Evolutionary conservation across 352 stramenopile species (phyloP), one percentile per base, ranked within the genome.

Genomic region (Pythium dissotocum): DNA sequence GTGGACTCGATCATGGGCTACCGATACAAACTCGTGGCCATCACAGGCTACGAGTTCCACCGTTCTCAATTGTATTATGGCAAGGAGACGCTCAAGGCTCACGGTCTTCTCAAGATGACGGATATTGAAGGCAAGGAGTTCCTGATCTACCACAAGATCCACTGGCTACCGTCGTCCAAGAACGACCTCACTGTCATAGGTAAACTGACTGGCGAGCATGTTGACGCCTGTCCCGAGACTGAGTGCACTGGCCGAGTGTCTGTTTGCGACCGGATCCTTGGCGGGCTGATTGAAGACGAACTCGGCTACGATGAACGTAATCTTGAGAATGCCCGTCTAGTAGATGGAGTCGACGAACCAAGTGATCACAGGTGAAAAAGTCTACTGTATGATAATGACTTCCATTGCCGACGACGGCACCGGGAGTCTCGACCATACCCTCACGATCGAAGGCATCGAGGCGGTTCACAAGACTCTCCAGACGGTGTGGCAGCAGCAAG

Each of bases 401-500:
- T n/a, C n/a, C n/a, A n/a, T 6, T 53, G 16, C 18, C 44, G 6
- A 7, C 5, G 18, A 53, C 44, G 5, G 16, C 44, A 1, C 18
- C 44, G n/a, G 16, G 44, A 4, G 18, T 10, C n/a, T 53, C 9
- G 18, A 30, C 0, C 44, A 6, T 14, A 7, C 18, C 2, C 16
- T 53, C 9, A 7, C 18, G 38, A 8, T 9, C 30, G 10, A 51
- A 0, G 18, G 2, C 6, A 7, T 32, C 14, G 10, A 14, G 24
- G 12, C 14, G 26, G 2, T 24, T 1, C 21, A 35, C n/a, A 24
- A 28, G 3, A 16, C n/a, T 4, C 42, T n/a, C 14, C 42, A 32
- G 4, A 48, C 4, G 30, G 58, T 36, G 8, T 64, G 58, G 58
- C 42, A 64, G 7, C 58, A 49, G 2, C 58, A 64, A 26, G 46